These are phyloP conservation scores for Anthracocystis panici-leucophaei DNA, from an alignment of 1,284 basidiomycete genomes.

Conservation along the genomic window DNA sequence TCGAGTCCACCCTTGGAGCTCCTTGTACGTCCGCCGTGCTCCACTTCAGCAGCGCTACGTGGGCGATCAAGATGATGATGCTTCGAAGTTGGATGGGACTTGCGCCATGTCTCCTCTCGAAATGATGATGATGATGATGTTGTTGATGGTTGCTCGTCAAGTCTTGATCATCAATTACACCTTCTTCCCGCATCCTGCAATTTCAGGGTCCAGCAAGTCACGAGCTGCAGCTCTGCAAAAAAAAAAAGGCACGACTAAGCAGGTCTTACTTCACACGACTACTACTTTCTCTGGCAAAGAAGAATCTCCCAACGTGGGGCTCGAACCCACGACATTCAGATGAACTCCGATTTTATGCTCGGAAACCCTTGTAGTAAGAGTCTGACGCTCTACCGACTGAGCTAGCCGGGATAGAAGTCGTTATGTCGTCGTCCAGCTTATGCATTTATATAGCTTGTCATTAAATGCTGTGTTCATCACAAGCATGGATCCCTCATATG, in stretches of 20 bases:
- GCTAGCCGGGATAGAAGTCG: constrained; percentile 66
- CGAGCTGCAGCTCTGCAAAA: not conserved
- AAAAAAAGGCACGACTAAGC: constrained; percentile 1
- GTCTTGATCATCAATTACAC: not conserved
- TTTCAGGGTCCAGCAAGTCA: constrained; percentile 6
- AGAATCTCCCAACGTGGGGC: constrained; percentile 67
- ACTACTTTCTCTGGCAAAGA: constrained; percentile 23
- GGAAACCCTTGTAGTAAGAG: constrained; percentile 64
- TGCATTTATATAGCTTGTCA: not conserved
- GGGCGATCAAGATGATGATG: not conserved
- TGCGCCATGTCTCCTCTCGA: not conserved
- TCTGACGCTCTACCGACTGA: constrained; percentile 70
- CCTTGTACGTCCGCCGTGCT: too few relatives aligned
- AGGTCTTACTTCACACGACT: constrained; percentile 1
- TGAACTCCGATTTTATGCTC: constrained; percentile 33
- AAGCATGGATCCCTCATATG: too few relatives aligned
- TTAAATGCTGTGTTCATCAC: not conserved
- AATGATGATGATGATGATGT: not conserved
- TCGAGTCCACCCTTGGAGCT: too few relatives aligned
- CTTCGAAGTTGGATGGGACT: not conserved
- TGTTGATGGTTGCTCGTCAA: constrained; percentile 1
- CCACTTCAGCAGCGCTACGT: too few relatives aligned
- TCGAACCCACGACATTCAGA: constrained; percentile 69
- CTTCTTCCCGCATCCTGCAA: not conserved
- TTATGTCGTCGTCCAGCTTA: not conserved